These are phyloP conservation scores for Zasmidium angulare DNA, from an alignment of 2,329 filamentous ascomycete genomes.

Conservation along the genomic window DNA sequence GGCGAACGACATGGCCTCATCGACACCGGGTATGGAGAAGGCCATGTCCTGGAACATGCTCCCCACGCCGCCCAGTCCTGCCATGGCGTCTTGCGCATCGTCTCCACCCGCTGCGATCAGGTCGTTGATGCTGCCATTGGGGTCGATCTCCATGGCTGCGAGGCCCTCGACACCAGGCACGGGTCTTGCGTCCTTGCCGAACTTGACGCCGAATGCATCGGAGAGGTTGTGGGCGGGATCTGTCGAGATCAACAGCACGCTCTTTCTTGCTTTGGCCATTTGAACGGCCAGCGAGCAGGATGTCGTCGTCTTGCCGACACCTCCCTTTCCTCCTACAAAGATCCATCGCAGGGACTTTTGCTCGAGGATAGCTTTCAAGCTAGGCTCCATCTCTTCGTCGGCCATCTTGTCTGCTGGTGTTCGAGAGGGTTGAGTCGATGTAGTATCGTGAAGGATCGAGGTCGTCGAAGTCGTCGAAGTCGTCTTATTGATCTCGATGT, in stretches of 20 bases:
- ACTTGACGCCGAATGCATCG: slow-evolving; percentile 98
- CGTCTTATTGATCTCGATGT: not conserved
- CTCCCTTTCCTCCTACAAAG: slow-evolving; percentile 83
- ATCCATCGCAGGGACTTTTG: slow-evolving; percentile 97
- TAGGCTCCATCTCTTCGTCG: slow-evolving; percentile 81
- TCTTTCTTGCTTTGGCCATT: slow-evolving; percentile 90
- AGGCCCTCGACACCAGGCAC: slow-evolving; percentile 91
- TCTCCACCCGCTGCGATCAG: slow-evolving; percentile 78
- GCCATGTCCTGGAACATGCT: slow-evolving; percentile 99
- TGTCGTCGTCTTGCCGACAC: slow-evolving; percentile 98
- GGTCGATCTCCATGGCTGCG: slow-evolving; percentile 98
- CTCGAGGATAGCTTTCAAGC: slow-evolving; percentile 90
- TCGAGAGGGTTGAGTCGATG: slow-evolving; percentile 2
- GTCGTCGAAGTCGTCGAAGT: not conserved
- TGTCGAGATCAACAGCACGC: slow-evolving; percentile 95
- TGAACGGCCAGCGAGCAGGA: slow-evolving; percentile 98
- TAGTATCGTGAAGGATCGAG: not conserved
- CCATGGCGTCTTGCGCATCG: slow-evolving; percentile 67
- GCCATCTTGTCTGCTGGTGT: slow-evolving; percentile 37
- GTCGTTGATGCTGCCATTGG: slow-evolving; percentile 96
- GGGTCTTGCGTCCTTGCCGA: slow-evolving; percentile 94
- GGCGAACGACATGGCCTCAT: slow-evolving; percentile 99
- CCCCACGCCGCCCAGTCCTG: slow-evolving; percentile 69
- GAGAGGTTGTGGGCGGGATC: slow-evolving; percentile 97
- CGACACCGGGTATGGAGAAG: slow-evolving; percentile 95